Evolutionary conservation across 805 yeast genomes (phyloP).

Genomic region (Candida endomychidarum): DNA sequence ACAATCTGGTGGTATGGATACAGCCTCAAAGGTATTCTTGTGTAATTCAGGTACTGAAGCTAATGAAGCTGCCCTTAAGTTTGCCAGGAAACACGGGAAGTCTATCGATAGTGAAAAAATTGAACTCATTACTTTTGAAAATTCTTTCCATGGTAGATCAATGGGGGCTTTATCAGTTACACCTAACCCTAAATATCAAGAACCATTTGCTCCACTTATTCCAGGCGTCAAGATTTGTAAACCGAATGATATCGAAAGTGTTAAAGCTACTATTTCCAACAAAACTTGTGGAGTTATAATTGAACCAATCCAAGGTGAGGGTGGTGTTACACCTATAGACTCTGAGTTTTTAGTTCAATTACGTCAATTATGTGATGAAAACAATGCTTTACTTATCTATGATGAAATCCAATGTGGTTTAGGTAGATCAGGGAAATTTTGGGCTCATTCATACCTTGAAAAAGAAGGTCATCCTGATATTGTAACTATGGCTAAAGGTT

Average conservation of each 20-base stretch:
- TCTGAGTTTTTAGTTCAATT: conserved; percentile 63
- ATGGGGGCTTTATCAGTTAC: conserved; percentile 93
- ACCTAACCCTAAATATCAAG: conserved; percentile 88
- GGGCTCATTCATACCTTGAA: conserved; percentile 86
- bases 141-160: conserved; percentile 93
- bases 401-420: conserved; percentile 98
- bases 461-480: conserved; percentile 90
- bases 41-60: conserved; percentile 64
- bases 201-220: conserved; percentile 87
- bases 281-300: conserved; percentile 88
- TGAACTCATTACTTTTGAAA: conserved; percentile 83
- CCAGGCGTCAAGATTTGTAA: conserved; percentile 80
- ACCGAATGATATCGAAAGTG: conserved; percentile 58
- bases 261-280: conserved; percentile 50
- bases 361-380: conserved; percentile 62
- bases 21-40: conserved; percentile 71
- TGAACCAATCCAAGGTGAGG: conserved; percentile 98
- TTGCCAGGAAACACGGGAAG: conserved; percentile 78
- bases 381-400: conserved; percentile 75
- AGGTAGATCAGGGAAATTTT: conserved; percentile 86
- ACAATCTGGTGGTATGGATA: conserved; percentile 72
- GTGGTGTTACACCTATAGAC: conserved; percentile 78
- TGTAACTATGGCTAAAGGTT: conserved; percentile 90
- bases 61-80: conserved; percentile 59
- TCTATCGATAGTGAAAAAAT: conserved; percentile 49